Base-by-base conservation (phyloP, 2,329 filamentous ascomycete species). In the Hypomyces rosellus region DNA sequence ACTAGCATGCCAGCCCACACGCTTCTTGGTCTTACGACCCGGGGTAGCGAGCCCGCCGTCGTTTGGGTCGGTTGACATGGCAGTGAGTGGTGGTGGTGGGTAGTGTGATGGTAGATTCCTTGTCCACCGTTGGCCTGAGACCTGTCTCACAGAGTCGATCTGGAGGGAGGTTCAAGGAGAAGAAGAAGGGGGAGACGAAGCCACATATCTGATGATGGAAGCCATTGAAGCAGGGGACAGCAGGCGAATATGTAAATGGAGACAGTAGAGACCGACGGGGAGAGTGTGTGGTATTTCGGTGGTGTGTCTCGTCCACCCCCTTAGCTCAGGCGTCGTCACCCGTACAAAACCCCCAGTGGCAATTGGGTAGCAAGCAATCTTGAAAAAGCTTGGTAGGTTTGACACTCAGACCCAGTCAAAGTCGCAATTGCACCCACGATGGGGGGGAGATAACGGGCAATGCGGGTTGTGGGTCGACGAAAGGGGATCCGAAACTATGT, bases 11-110 rank as follows among this genome's bases (percentile, higher is more conserved):
- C 66, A 72, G 45, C 63, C 69, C 13, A 72, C 69, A 40, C 64
- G 63, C 62, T 72, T 72, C 64, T 72, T 72, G 46, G 68, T 65
- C 55, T 60, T 71, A 45, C 60, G 64, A 46, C 56, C 51, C 20
- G 67, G 64, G 34, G 64, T 65, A 49, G 60, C 57, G 50, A 61
- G 57, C 56, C 62, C 61, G 43, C 25, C 9, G 25, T 30, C 25
- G 25, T 30, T 30, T 37, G 49, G 46, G 40, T 42, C 36, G 25
- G 37, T 30, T 30, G 25, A 30, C 25, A 30, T 30, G 25, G 25
- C 25, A 30, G 25, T 30, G 25, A 5, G 20, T 20, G 25, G 25
- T 8, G 20, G 20, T 20, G 25, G 25, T 8, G 25, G 25, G 25
- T 30, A 6, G 25, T 25, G 25, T 5, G 20, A 3, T 20, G 20